Conservation (phyloP, 148 eudicot genomes). For the Fagopyrum homotropicum region DNA sequence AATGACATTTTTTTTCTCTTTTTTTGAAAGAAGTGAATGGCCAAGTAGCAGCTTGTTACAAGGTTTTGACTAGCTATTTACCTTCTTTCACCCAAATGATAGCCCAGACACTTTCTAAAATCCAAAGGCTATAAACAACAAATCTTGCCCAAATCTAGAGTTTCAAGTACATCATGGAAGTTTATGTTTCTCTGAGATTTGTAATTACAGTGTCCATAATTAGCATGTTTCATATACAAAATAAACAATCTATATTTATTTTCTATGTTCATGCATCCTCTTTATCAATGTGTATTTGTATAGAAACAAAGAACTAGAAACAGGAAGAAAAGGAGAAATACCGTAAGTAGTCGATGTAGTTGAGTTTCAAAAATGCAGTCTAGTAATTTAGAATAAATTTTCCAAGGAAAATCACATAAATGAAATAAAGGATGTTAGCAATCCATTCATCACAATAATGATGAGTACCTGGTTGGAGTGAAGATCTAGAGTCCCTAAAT, state of each 20-base stretch:
- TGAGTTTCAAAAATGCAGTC: neutral
- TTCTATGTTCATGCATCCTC: neutral
- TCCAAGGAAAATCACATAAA: neutral
- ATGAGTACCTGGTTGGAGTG: constrained; percentile 74
- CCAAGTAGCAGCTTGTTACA: neutral
- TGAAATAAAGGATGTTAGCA: neutral
- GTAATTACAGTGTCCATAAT: too few relatives aligned
- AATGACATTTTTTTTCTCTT: too few relatives aligned
- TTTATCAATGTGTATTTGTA: neutral
- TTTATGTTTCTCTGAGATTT: too few relatives aligned
- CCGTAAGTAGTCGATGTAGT: too few relatives aligned
- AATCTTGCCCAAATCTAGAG: neutral
- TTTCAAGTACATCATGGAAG: too few relatives aligned
- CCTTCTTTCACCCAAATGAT: neutral
- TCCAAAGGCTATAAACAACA: neutral
- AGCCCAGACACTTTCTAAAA: neutral
- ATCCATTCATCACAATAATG: neutral
- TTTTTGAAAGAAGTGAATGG: too few relatives aligned
- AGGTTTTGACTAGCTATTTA: neutral
- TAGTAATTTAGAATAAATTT: neutral
- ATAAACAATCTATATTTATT: too few relatives aligned
- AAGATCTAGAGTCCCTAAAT: constrained; percentile 82
- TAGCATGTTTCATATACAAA: too few relatives aligned
- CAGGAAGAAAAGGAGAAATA: too few relatives aligned
- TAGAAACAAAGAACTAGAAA: too few relatives aligned